phyloP scores from a whole-genome alignment of 2,329 filamentous ascomycete genomes.

The Exophiala dermatitidis region DNA sequence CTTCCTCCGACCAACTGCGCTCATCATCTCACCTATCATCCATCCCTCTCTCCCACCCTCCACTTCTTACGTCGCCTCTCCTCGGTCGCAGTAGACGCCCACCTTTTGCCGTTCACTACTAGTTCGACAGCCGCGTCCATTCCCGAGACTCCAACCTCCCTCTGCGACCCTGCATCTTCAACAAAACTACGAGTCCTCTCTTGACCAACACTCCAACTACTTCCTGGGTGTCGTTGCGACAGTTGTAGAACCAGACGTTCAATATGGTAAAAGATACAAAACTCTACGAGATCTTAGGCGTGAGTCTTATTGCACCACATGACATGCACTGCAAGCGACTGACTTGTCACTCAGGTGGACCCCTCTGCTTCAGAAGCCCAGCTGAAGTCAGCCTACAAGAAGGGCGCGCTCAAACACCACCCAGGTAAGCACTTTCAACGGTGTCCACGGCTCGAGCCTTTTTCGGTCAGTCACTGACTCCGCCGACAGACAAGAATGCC shows the following conservation, averaged over 20 bases:
- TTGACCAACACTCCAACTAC: neutral
- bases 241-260: neutral
- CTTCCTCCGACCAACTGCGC: too few species aligned
- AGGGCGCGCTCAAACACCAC: constrained; percentile 79
- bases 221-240: neutral
- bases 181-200: neutral
- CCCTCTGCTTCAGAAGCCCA: constrained; percentile 71
- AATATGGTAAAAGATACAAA: constrained; percentile 48
- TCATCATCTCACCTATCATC: too few species aligned
- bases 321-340: neutral
- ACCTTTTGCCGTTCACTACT: too few species aligned
- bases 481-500: constrained; percentile 76
- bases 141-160: too few species aligned
- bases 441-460: neutral
- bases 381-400: constrained; percentile 90
- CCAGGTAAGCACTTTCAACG: constrained; percentile 55
- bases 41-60: too few species aligned
- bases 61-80: too few species aligned
- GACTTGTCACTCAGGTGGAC: constrained; percentile 52
- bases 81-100: too few species aligned
- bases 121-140: too few species aligned
- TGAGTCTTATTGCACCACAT: constrained; percentile 30
- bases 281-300: constrained; percentile 44
- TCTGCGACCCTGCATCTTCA: too few species aligned
- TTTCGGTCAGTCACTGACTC: constrained; percentile 1